Conservation (phyloP, 2,329 filamentous ascomycete genomes). For the Aphanoascus verrucosus region DNA sequence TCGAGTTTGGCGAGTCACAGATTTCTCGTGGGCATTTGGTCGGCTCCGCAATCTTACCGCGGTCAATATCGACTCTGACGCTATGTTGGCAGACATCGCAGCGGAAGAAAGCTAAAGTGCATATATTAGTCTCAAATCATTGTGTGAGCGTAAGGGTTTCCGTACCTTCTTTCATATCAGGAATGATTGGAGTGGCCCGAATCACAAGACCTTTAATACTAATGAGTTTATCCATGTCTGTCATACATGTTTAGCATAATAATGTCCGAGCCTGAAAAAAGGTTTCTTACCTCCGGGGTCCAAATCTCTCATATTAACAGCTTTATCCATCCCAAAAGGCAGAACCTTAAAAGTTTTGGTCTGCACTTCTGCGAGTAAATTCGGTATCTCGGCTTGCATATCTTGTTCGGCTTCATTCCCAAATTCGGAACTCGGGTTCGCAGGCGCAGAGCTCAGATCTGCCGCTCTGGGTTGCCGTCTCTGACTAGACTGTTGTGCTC, state of each 20-base stretch:
- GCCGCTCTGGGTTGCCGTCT: conserved; percentile 38
- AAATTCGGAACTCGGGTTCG: conserved; percentile 69
- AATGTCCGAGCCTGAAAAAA: neutral
- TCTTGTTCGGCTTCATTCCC: conserved; percentile 37
- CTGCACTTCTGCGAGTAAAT: conserved; percentile 66
- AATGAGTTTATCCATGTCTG: conserved; percentile 90
- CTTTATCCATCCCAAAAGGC: conserved; percentile 76
- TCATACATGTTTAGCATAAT: conserved; percentile 19
- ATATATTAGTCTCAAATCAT: conserved; percentile 10
- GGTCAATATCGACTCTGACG: conserved; percentile 80
- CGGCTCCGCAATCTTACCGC: conserved; percentile 91
- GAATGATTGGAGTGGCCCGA: conserved; percentile 87
- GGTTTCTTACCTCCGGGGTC: conserved; percentile 59
- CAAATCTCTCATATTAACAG: conserved; percentile 83
- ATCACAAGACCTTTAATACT: conserved; percentile 95
- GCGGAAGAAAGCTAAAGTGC: conserved; percentile 69
- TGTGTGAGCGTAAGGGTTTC: neutral
- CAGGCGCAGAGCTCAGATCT: conserved; percentile 60
- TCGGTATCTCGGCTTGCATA: conserved; percentile 46
- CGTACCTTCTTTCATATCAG: conserved; percentile 84
- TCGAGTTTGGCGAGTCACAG: conserved; percentile 81
- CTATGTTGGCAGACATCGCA: conserved; percentile 90
- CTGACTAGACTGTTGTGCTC: conserved; percentile 41
- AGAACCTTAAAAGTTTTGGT: conserved; percentile 73
- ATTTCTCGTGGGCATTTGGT: conserved; percentile 74